phyloP scores from a whole-genome alignment of 208 protist genomes.

The Histomonas meleagridis region DNA sequence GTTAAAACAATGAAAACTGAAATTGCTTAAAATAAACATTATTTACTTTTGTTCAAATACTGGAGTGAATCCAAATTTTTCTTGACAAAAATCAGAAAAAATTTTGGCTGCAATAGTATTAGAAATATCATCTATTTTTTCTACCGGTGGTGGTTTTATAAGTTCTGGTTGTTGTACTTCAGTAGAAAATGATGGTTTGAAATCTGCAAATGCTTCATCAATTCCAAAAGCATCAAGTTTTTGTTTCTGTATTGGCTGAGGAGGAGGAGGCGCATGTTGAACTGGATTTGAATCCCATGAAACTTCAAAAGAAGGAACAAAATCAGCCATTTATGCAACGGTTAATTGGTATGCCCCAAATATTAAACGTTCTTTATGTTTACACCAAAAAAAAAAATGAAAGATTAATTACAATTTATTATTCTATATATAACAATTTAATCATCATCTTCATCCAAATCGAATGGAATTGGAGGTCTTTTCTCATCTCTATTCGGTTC shows the following conservation, averaged over 20 bases:
- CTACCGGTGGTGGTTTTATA: background rate
- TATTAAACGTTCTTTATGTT: too few relatives aligned
- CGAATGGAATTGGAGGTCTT: background rate
- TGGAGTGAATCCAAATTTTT: slow-evolving; percentile 15
- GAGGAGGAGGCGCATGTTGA: background rate
- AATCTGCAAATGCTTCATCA: slow-evolving; percentile 24
- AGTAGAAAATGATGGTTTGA: background rate
- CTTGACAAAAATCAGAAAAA: background rate
- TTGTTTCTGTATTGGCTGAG: background rate
- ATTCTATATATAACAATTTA: too few relatives aligned
- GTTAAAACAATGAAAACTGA: too few relatives aligned
- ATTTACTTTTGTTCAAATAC: background rate
- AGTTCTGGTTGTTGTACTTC: background rate
- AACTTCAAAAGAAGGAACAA: background rate
- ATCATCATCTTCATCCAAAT: background rate
- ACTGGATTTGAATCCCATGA: background rate
- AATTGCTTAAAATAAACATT: background rate
- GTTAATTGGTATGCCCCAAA: too few relatives aligned
- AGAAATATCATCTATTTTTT: background rate
- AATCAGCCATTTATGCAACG: too few relatives aligned
- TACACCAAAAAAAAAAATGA: too few relatives aligned
- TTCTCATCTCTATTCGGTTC: background rate
- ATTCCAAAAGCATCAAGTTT: background rate
- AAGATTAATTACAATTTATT: too few relatives aligned
- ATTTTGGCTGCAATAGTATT: background rate